Conservation (phyloP, 257 asterid genomes). For the Mitragyna speciosa region DNA sequence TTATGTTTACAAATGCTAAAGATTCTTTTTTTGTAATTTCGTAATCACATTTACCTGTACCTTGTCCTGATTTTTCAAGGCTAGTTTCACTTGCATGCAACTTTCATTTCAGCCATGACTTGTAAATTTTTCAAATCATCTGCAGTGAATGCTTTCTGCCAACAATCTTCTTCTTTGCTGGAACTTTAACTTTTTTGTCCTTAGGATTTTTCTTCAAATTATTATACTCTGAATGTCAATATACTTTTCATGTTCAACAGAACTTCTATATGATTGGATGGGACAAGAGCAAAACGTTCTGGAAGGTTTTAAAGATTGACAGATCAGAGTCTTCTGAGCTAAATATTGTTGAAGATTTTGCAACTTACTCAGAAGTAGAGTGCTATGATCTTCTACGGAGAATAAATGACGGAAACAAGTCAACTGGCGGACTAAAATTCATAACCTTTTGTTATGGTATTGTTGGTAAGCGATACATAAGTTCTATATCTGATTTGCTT, state of each 20-base stretch:
- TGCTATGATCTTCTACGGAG: slow-evolving; percentile 67
- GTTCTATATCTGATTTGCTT: background rate
- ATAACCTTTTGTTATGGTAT: slow-evolving; percentile 86
- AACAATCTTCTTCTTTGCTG: background rate
- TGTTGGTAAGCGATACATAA: slow-evolving; percentile 55
- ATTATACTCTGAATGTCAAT: background rate
- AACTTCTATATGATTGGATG: slow-evolving; percentile 87
- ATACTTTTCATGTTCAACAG: slow-evolving; percentile 38
- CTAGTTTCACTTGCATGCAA: background rate
- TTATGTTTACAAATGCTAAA: background rate
- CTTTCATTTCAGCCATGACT: background rate
- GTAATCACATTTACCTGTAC: background rate
- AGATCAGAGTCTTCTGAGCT: slow-evolving; percentile 73
- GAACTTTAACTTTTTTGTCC: background rate
- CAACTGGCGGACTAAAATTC: slow-evolving; percentile 82
- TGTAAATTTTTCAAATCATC: background rate
- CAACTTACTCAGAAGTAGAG: slow-evolving; percentile 64
- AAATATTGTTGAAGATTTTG: slow-evolving; percentile 63
- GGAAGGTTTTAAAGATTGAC: slow-evolving; percentile 83
- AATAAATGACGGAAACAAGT: slow-evolving; percentile 77
- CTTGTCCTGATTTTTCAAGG: background rate
- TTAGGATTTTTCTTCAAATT: background rate
- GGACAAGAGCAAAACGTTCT: slow-evolving; percentile 62
- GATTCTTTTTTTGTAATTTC: background rate
- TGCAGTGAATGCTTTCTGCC: background rate